These are phyloP conservation scores for Sclerotinia glacialis DNA, from an alignment of 2,329 filamentous ascomycete genomes.

Conservation along the genomic window DNA sequence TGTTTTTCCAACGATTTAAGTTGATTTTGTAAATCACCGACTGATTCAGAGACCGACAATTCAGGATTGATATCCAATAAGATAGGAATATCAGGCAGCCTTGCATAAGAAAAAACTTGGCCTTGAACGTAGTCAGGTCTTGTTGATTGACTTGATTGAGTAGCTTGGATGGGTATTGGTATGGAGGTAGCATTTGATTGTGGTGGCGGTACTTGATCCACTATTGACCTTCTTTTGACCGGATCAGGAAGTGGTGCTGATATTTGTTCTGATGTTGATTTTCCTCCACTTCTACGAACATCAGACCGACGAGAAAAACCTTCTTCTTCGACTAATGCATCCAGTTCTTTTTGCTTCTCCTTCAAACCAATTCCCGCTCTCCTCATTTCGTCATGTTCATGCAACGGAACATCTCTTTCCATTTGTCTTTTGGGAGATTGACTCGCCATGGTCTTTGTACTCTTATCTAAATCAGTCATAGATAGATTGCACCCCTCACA, in stretches of 20 bases:
- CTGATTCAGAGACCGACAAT: constrained; percentile 3
- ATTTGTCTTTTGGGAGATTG: neutral
- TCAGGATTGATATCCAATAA: neutral
- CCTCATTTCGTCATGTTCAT: neutral
- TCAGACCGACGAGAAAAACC: constrained; percentile 10
- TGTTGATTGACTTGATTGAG: constrained; percentile 11
- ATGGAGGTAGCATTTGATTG: neutral
- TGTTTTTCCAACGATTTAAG: constrained; percentile 2
- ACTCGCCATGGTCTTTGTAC: neutral
- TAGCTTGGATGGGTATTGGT: neutral
- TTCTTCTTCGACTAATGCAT: constrained; percentile 3
- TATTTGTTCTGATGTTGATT: neutral
- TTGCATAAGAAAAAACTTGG: constrained; percentile 14
- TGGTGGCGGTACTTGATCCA: neutral
- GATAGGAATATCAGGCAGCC: neutral
- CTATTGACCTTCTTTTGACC: constrained; percentile 11
- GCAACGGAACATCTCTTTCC: neutral
- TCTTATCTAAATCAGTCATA: neutral
- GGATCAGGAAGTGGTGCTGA: constrained; percentile 14
- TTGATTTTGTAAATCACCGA: constrained; percentile 4
- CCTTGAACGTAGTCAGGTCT: constrained; percentile 2
- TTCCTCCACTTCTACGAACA: neutral
- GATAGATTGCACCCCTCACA: constrained; percentile 13
- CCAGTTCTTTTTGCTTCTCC: neutral
- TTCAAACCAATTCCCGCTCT: neutral